Conservation (phyloP, 2,329 filamentous ascomycete species). For the Ceratocystis eucalypticola region DNA sequence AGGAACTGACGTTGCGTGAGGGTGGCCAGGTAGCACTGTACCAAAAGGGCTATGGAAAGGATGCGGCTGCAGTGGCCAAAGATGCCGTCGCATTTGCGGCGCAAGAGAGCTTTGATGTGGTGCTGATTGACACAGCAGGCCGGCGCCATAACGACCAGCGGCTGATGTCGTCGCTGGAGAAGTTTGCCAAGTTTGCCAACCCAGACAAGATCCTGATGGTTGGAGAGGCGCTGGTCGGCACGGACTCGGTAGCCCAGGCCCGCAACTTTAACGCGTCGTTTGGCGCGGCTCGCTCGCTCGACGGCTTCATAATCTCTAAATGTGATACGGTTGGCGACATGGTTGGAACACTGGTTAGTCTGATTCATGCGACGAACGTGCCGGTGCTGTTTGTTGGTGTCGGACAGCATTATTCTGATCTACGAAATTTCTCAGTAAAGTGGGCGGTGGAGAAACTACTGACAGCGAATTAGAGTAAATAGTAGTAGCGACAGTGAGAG, state of each 20-base stretch:
- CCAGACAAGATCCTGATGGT: slow-evolving; percentile 99
- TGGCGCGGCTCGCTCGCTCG: slow-evolving; percentile 63
- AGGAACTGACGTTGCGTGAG: slow-evolving; percentile 74
- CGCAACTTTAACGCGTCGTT: slow-evolving; percentile 93
- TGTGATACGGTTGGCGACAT: slow-evolving; percentile 99
- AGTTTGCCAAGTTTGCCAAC: slow-evolving; percentile 89
- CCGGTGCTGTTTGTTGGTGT: slow-evolving; percentile 84
- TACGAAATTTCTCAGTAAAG: slow-evolving; percentile 54
- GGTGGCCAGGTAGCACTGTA: slow-evolving; percentile 79
- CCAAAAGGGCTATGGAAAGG: slow-evolving; percentile 95
- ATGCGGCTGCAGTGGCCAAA: slow-evolving; percentile 87
- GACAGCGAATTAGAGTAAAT: slow-evolving; percentile 7
- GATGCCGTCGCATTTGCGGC: slow-evolving; percentile 77
- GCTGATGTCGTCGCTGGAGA: slow-evolving; percentile 91
- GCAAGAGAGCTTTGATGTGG: slow-evolving; percentile 71
- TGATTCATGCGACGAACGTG: slow-evolving; percentile 94
- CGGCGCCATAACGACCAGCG: slow-evolving; percentile 89
- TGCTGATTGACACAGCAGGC: slow-evolving; percentile 92
- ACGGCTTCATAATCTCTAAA: slow-evolving; percentile 97
- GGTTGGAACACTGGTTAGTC: slow-evolving; percentile 88
- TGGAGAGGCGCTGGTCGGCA: slow-evolving; percentile 74
- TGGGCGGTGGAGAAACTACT: slow-evolving; percentile 57
- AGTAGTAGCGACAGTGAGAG: neutral
- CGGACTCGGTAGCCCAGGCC: slow-evolving; percentile 88
- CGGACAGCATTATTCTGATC: slow-evolving; percentile 54